These are phyloP conservation scores for Quaeritorhiza haematococci DNA, from an alignment of 371 early-diverging fungal species.

Conservation along the genomic window DNA sequence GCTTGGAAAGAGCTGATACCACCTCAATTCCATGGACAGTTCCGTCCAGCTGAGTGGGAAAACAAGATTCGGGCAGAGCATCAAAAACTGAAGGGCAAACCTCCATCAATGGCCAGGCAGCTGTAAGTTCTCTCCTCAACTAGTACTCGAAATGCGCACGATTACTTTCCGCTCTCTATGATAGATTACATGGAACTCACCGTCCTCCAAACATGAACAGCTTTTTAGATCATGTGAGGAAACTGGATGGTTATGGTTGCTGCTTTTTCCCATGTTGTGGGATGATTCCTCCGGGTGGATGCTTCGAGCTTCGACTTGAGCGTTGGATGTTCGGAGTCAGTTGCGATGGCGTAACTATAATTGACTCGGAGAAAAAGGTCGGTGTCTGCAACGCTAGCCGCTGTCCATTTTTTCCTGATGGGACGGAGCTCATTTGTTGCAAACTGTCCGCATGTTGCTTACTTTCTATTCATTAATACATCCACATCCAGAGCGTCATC, in stretches of 20 bases:
- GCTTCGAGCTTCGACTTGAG: slow-evolving; percentile 43
- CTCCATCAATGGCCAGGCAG: slow-evolving; percentile 1
- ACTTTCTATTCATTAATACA: too few species aligned
- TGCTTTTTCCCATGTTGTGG: slow-evolving; percentile 40
- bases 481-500: too few species aligned
- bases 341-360: slow-evolving; percentile 33
- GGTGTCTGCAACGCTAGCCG: background rate
- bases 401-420: too few species aligned
- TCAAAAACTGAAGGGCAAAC: slow-evolving; percentile 19
- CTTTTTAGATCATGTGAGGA: slow-evolving; percentile 16
- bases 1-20: slow-evolving; percentile 25
- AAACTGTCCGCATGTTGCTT: too few species aligned
- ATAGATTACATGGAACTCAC: background rate
- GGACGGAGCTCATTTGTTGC: too few species aligned
- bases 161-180: background rate
- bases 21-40: slow-evolving; percentile 11
- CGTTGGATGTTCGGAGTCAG: slow-evolving; percentile 36
- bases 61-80: slow-evolving; percentile 25
- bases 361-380: slow-evolving; percentile 32
- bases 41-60: slow-evolving; percentile 34
- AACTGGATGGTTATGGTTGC: slow-evolving; percentile 40
- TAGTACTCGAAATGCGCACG: slow-evolving; percentile 24
- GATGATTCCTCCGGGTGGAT: slow-evolving; percentile 44
- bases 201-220: too few species aligned
- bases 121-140: slow-evolving; percentile 4